A percentile compares a stretch with the other conserved stretches of the same genome.
Conservation (phyloP, 345 rosid genomes). For the Eucalyptus sideroxylon region DNA sequence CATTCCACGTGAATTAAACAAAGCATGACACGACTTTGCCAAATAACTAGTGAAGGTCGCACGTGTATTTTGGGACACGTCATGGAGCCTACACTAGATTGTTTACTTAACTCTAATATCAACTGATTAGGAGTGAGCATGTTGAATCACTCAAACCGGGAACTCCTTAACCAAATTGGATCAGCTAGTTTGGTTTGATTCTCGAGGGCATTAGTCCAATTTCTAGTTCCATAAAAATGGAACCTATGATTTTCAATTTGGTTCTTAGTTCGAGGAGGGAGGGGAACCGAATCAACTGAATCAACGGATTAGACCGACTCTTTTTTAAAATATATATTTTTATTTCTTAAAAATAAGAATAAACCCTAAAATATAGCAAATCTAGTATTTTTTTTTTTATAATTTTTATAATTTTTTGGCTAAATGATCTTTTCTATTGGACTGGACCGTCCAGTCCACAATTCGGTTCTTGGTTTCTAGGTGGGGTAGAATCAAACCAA, state of each 20-base stretch:
- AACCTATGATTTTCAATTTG: too few relatives aligned
- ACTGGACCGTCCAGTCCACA: accelerated
- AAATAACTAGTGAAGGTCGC: not conserved
- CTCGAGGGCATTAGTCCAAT: too few relatives aligned
- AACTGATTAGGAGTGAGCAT: not conserved
- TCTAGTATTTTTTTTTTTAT: too few relatives aligned
- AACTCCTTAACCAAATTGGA: accelerated
- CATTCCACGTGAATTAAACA: not conserved
- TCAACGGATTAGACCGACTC: accelerated
- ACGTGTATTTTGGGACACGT: not conserved
- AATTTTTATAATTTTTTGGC: too few relatives aligned
- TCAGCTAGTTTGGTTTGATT: too few relatives aligned
- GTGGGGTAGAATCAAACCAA: too few relatives aligned
- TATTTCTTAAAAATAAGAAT: too few relatives aligned
- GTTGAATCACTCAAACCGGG: accelerated
- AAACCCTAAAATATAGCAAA: too few relatives aligned
- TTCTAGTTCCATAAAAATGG: too few relatives aligned
- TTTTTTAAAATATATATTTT: too few relatives aligned
- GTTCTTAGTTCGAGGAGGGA: accelerated
- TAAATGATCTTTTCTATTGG: too few relatives aligned
- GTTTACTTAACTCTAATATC: not conserved
- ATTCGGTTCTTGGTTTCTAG: accelerated
- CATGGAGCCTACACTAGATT: not conserved
- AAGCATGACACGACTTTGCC: not conserved
- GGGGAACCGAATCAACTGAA: accelerated